A percentile compares a stretch with the other conserved stretches of the same genome.
Evolutionary conservation across 2,329 filamentous ascomycete species (phyloP).

Genomic region (Penicillium sp.): DNA sequence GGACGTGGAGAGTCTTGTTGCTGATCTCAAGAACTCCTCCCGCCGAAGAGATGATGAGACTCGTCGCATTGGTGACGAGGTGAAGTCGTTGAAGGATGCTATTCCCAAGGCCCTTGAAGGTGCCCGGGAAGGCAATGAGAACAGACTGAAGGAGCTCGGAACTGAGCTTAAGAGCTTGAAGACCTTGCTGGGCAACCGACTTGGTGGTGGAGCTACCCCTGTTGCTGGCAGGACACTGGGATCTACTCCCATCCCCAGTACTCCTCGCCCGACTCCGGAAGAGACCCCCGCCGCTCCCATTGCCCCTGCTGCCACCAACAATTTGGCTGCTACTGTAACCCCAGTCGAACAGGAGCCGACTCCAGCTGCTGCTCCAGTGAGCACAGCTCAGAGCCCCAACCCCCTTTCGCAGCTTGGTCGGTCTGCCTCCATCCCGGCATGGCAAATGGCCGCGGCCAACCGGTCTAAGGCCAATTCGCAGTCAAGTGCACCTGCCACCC

Average conservation of each 20-base stretch:
- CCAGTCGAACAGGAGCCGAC: constrained; percentile 30
- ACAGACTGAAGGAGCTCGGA: constrained; percentile 77
- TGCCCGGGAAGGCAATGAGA: constrained; percentile 81
- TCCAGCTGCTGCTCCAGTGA: constrained; percentile 20
- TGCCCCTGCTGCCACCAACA: constrained; percentile 23
- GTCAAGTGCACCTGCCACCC: constrained; percentile 22
- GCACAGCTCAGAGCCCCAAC: constrained; percentile 38
- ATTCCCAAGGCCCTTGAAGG: constrained; percentile 87
- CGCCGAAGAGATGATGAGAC: constrained; percentile 83
- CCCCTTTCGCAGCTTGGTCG: constrained; percentile 52
- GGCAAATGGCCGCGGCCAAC: constrained; percentile 71
- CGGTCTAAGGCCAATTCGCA: constrained; percentile 41
- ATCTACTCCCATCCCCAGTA: constrained; percentile 22
- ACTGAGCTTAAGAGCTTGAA: constrained; percentile 89
- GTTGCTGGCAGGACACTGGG: constrained; percentile 32
- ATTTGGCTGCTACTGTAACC: constrained; percentile 28
- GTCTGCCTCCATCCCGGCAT: constrained; percentile 70
- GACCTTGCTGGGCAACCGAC: constrained; percentile 70
- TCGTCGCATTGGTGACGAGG: constrained; percentile 79
- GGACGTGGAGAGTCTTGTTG: constrained; percentile 80
- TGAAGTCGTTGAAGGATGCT: constrained; percentile 74
- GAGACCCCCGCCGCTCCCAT: constrained; percentile 21
- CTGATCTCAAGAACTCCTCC: constrained; percentile 76
- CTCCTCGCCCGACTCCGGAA: constrained; percentile 22
- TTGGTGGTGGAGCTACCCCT: constrained; percentile 43